Evolutionary conservation across 164 flowering plant genomes (phyloP), one percentile per base, ranked within the genome.

Genomic region (Kalanchoe fedtschenkoi): DNA sequence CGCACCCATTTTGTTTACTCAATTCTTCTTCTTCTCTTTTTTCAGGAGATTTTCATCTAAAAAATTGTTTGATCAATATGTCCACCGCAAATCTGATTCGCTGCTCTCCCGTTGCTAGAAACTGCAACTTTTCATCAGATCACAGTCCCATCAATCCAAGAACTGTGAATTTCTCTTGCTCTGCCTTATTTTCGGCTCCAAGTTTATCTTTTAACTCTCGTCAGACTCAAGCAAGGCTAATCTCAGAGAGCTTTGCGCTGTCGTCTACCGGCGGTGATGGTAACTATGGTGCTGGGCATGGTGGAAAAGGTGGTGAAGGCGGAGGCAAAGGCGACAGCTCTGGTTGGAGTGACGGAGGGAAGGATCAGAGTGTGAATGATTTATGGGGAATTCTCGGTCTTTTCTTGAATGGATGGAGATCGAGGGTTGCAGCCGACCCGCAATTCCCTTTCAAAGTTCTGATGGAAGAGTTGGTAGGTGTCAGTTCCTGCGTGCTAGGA

Each of bases 361-460:
- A 37, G 30, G 69, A 58, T 24, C 63, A 51, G 32, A 26, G 65
- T 53, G 65, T 65, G 15, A 71, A 69, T n/a, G 75, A 65, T 37
- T 62, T 70, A 13, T 65, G 60, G 64, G 91, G 95, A 21, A 43
- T 83, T 6, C 43, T 86, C 15, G 89, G 90, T 38, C 71, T 82
- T 16, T 78, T 86, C 39, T 54, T 86, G 6, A 74, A 70, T 3
- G 98, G 98, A 21, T 92, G 98, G 98, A 73, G 87, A 73, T 83
- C 89, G 1, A 73, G 98, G 72, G 98, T 92, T 35, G 73, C 79
- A 0, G 98, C 96, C 0, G 98, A 92, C 75, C 96, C 96, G 0
- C 95, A 92, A 65, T 92, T 92, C 69, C 98, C 98, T 0, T 92
- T 92, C 76, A 92, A 92, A 77, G 96, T 92, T 42, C 67, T 89